Evolutionary conservation across 1,284 basidiomycete genomes (phyloP), one percentile per base, ranked within the genome.

Genomic region (Ceratobasidium sp.): DNA sequence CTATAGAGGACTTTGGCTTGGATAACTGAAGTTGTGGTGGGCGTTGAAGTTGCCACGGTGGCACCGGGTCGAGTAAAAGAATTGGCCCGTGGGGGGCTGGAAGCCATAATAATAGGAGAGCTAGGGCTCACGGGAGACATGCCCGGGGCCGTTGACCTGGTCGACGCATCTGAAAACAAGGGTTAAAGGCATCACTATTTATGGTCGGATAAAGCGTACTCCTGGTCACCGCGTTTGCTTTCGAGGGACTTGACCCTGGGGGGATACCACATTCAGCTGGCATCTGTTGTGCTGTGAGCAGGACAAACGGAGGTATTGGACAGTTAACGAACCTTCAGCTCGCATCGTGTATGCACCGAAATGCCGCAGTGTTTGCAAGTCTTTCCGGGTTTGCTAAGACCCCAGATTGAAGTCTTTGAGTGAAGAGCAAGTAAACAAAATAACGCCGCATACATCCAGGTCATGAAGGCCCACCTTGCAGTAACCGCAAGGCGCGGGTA

Each of bases 261-360:
- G 51, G 31, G 29, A 69, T 53, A 34, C 82, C 78, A 76, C 92
- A 94, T 77, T 92, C 88, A 49, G 92, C 92, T 41, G 92, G 90
- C 68, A 94, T 87, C 92, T 92, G 22, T n/a, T 51, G 49, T 9
- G 14, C 11, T 76, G 56, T 76, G 39, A 34, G 75, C 74, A n/a
- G 8, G 2, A 24, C 19, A 22, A 2, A 46, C 46, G 31, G 24
- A 24, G 13, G 4, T 19, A 22, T 37, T 31, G 59, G 46, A 51
- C 48, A 54, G 27, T 9, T 29, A 9, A 74, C 81, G 74, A 73
- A 91, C 92, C 88, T 94, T 95, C 58, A 94, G 81, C 79, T 94
- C 93, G 80, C 93, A 95, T 81, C 92, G 94, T 58, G 87, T 84
- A 80, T 94, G 93, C 19, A 93, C 92, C n/a, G 90, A 90, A 74